Evolutionary conservation across 1,139 yeast genomes (phyloP).

Genomic region (Wickerhamomyces sp.): DNA sequence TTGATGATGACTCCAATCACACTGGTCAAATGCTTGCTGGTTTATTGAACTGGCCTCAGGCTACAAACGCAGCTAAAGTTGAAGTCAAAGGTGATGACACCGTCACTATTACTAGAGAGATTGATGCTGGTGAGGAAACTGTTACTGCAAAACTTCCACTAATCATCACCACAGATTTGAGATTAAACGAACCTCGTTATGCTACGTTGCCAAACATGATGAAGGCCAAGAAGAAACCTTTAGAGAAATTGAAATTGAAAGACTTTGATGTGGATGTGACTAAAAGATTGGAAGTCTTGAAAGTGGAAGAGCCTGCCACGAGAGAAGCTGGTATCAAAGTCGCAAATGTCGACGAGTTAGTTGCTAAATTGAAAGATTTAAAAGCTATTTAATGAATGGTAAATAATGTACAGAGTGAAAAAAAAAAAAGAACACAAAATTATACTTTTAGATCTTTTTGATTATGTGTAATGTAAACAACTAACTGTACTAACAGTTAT

Average conservation of each 20-base stretch:
- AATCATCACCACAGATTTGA: slow-evolving; percentile 86
- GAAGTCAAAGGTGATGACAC: slow-evolving; percentile 44
- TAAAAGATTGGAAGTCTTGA: slow-evolving; percentile 62
- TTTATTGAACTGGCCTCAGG: slow-evolving; percentile 93
- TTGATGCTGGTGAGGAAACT: slow-evolving; percentile 92
- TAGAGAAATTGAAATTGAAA: slow-evolving; percentile 62
- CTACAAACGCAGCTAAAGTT: slow-evolving; percentile 91
- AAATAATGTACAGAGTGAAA: neutral
- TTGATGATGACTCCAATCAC: slow-evolving; percentile 91
- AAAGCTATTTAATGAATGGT: slow-evolving; percentile 16
- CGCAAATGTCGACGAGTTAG: slow-evolving; percentile 73
- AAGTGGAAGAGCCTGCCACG: slow-evolving; percentile 80
- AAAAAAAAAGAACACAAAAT: neutral
- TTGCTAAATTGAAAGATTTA: slow-evolving; percentile 68
- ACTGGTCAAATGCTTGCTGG: slow-evolving; percentile 99
- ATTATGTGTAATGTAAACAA: too few species aligned
- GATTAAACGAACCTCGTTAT: slow-evolving; percentile 91
- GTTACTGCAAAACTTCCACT: slow-evolving; percentile 76
- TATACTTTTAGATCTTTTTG: too few species aligned
- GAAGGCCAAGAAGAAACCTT: slow-evolving; percentile 98
- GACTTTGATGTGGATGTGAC: slow-evolving; percentile 67
- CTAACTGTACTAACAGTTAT: too few species aligned
- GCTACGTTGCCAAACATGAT: slow-evolving; percentile 91
- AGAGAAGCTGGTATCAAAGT: slow-evolving; percentile 84
- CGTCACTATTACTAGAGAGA: slow-evolving; percentile 81